Conservation (phyloP, 2,329 filamentous ascomycete species). For the Chrysoporthe puriensis region DNA sequence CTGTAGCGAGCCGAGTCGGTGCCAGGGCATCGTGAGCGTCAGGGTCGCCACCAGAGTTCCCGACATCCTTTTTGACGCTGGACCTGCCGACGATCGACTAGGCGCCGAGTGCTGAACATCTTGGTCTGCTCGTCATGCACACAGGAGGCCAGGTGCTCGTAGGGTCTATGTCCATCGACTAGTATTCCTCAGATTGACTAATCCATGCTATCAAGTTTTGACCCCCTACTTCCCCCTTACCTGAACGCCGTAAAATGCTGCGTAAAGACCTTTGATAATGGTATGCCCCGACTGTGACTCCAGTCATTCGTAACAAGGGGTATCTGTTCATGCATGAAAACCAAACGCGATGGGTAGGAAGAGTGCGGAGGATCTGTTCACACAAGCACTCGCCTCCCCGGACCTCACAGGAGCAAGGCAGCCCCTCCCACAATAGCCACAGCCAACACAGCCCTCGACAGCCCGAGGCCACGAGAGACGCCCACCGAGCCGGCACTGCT, state of each 20-base stretch:
- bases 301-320: not conserved
- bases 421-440: constrained; percentile 5
- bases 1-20: too few species aligned
- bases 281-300: not conserved
- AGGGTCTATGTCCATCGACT: not conserved
- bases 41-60: too few species aligned
- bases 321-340: not conserved
- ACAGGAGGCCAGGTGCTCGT: not conserved
- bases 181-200: not conserved
- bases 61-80: too few species aligned
- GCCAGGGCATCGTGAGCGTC: too few species aligned
- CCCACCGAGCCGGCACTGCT: constrained; percentile 29
- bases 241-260: not conserved
- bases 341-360: not conserved
- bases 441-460: constrained; percentile 29
- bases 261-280: not conserved
- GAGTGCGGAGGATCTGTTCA: not conserved
- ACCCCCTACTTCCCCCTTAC: not conserved
- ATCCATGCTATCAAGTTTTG: not conserved
- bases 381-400: not conserved
- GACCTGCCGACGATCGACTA: not conserved
- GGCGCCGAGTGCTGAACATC: not conserved
- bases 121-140: not conserved
- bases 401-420: not conserved
- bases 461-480: constrained; percentile 32